Evolutionary conservation across 192 early-diverging fungal genomes (phyloP).

Genomic region (Podila epigama): DNA sequence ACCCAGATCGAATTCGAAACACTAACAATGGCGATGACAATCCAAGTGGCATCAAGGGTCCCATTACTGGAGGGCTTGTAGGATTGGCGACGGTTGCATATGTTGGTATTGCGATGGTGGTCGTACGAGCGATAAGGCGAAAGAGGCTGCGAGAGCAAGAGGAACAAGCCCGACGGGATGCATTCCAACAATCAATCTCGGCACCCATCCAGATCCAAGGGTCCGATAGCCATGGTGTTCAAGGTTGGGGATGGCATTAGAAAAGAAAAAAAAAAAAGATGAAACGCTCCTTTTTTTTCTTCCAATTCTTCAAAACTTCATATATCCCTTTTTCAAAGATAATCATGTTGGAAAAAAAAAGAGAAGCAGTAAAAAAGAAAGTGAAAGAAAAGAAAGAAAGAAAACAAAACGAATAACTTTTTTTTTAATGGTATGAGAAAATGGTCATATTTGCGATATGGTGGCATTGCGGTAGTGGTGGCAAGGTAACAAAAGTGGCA

Average conservation of each 20-base stretch:
- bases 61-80: conserved; percentile 17
- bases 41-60: neutral
- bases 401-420: neutral
- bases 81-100: conserved; percentile 22
- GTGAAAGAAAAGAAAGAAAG: neutral
- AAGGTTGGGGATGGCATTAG: conserved; percentile 38
- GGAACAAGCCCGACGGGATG: neutral
- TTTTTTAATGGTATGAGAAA: no score
- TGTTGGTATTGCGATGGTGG: conserved; percentile 28
- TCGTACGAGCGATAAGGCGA: conserved; percentile 1
- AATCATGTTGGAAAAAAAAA: no score
- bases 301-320: no score
- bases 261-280: neutral
- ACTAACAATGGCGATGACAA: neutral
- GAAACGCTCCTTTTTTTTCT: neutral
- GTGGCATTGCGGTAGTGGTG: no score
- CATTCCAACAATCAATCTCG: conserved; percentile 12
- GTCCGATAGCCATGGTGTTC: neutral
- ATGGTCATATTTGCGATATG: no score
- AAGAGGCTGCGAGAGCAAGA: conserved; percentile 17
- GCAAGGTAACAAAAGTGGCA: no score
- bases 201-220: conserved; percentile 9
- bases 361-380: no score
- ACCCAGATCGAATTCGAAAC: neutral
- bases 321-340: no score